Conservation (phyloP, 2,329 filamentous ascomycete genomes). For the Colletotrichum tanaceti region DNA sequence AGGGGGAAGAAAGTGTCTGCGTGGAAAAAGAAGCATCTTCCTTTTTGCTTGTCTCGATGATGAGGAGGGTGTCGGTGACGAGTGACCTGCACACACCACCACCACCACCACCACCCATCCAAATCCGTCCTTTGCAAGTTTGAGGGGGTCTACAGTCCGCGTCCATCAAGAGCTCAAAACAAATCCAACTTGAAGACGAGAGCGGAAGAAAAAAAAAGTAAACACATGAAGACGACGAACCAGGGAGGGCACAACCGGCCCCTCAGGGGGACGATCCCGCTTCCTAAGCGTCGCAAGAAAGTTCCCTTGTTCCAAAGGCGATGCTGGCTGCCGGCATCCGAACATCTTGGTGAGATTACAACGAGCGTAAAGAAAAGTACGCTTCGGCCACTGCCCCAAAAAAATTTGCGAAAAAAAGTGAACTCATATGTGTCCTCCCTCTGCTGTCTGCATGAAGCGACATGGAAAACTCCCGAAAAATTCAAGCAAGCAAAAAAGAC, state of each 20-base stretch:
- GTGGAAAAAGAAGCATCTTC: conserved; percentile 23
- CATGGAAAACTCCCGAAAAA: conserved; percentile 42
- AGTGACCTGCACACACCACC: conserved; percentile 37
- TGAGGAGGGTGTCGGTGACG: conserved; percentile 17
- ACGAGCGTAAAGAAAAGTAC: conserved; percentile 63
- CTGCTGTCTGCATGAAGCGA: conserved; percentile 34
- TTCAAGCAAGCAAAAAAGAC: conserved; percentile 43
- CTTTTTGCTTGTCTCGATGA: conserved; percentile 26
- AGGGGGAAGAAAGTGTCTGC: conserved; percentile 17
- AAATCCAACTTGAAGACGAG: conserved; percentile 36
- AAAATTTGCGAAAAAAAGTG: conserved; percentile 43
- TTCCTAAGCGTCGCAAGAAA: conserved; percentile 27
- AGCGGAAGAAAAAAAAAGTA: conserved; percentile 46
- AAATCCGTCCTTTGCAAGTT: background rate
- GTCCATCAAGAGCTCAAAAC: conserved; percentile 42
- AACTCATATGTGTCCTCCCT: conserved; percentile 34
- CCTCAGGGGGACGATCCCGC: conserved; percentile 42
- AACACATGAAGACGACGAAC: conserved; percentile 51
- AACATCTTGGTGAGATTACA: conserved; percentile 58
- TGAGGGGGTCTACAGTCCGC: background rate
- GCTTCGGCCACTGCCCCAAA: conserved; percentile 45
- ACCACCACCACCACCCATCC: background rate
- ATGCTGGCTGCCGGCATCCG: conserved; percentile 52
- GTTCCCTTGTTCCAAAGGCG: conserved; percentile 43
- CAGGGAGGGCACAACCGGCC: conserved; percentile 38